Evolutionary conservation across 345 rosid species (phyloP).

Genomic region (Citrus unshiu): DNA sequence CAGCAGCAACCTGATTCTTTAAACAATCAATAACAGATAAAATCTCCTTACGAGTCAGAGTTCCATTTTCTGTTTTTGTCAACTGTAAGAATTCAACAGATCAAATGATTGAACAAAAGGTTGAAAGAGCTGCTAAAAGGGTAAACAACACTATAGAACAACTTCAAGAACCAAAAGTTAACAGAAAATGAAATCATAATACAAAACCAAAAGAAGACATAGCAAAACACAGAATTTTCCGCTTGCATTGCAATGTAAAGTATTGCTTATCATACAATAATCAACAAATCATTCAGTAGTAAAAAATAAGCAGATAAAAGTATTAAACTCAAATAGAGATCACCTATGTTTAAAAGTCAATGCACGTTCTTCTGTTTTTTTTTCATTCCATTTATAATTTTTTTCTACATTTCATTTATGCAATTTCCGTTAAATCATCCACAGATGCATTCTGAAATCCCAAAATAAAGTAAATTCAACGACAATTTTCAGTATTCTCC

Average conservation of each 20-base stretch:
- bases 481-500: neutral
- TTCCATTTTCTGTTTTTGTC: slow-evolving; percentile 23
- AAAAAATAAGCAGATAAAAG: neutral
- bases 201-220: neutral
- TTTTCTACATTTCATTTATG: neutral
- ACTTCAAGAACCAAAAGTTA: neutral
- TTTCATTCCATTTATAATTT: neutral
- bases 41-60: slow-evolving; percentile 40
- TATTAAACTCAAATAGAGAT: neutral
- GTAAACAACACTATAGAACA: neutral
- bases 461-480: neutral
- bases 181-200: neutral
- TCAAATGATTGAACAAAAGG: neutral
- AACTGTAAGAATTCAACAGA: slow-evolving; percentile 22
- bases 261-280: neutral
- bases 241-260: neutral
- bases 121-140: neutral
- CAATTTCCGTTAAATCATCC: neutral
- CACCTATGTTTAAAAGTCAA: no score
- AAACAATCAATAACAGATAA: slow-evolving; percentile 53
- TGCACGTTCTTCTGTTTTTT: neutral
- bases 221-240: neutral
- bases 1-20: slow-evolving; percentile 64
- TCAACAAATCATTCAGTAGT: neutral
- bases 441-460: neutral